phyloP scores from a whole-genome alignment of 257 asterid species.

The Misopates orontium region DNA sequence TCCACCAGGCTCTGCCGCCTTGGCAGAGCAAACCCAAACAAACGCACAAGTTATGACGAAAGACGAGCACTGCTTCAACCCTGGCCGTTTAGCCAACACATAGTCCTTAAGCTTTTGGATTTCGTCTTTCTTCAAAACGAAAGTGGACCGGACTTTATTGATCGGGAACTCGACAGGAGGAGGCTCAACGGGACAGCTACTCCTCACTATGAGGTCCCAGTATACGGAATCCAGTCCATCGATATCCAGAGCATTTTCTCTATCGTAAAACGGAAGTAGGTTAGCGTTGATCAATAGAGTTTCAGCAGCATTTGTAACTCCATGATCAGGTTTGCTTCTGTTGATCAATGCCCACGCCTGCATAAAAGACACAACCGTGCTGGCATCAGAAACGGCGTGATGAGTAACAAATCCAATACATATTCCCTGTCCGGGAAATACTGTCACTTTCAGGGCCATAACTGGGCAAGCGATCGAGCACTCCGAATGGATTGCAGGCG shows the following conservation, averaged over 20 bases:
- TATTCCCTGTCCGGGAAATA: constrained; percentile 36
- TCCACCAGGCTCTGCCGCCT: constrained; percentile 2
- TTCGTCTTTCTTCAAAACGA: constrained; percentile 17
- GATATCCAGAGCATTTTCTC: constrained; percentile 18
- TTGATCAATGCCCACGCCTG: constrained; percentile 27
- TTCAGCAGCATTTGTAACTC: not conserved
- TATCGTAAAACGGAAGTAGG: constrained; percentile 23
- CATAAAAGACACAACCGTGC: constrained; percentile 18
- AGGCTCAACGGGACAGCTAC: not conserved
- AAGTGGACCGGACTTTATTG: constrained; percentile 30
- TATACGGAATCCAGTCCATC: constrained; percentile 7
- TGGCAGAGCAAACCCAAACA: constrained; percentile 35
- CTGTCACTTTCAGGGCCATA: constrained; percentile 34
- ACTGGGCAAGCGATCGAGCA: constrained; percentile 5
- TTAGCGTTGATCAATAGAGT: not conserved
- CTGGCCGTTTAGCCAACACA: not conserved
- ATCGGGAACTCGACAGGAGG: not conserved
- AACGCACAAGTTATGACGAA: constrained; percentile 30
- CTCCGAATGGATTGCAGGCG: not conserved
- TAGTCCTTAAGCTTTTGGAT: constrained; percentile 26
- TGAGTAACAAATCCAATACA: constrained; percentile 29
- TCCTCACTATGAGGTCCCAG: constrained; percentile 16
- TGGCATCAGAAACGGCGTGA: constrained; percentile 36
- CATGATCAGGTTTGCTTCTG: not conserved
- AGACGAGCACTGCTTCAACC: constrained; percentile 18